Conservation (phyloP, 306 rosid genomes). For the Pueraria montana region DNA sequence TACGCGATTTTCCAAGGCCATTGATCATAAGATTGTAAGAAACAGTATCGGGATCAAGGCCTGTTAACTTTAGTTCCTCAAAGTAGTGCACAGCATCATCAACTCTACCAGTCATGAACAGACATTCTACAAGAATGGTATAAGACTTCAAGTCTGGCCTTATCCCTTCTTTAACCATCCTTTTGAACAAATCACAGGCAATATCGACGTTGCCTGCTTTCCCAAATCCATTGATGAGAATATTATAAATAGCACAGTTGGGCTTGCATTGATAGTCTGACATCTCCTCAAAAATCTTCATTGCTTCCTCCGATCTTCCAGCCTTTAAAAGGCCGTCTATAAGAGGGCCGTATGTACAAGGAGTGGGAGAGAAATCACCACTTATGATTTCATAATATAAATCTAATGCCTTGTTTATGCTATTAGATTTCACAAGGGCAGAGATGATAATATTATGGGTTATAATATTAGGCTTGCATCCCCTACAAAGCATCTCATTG, state of each 20-base stretch:
- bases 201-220: constrained; percentile 74
- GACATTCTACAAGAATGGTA: constrained; percentile 86
- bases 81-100: constrained; percentile 84
- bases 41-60: constrained; percentile 80
- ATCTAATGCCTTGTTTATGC: constrained; percentile 71
- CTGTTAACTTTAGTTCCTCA: constrained; percentile 81
- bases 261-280: constrained; percentile 78
- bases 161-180: constrained; percentile 88
- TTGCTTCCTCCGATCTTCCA: constrained; percentile 81
- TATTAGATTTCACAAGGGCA: constrained; percentile 72
- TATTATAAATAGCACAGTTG: constrained; percentile 83
- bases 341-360: constrained; percentile 92
- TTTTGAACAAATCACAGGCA: constrained; percentile 72
- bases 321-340: constrained; percentile 85
- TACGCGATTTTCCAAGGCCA: constrained; percentile 80
- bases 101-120: constrained; percentile 71
- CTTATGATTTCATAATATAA: constrained; percentile 83
- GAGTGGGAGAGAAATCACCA: constrained; percentile 88
- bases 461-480: constrained; percentile 80
- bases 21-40: constrained; percentile 81
- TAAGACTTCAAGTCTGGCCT: constrained; percentile 91
- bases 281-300: constrained; percentile 87
- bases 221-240: constrained; percentile 93
- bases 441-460: constrained; percentile 87
- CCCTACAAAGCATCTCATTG: constrained; percentile 77